Conservation (phyloP, 192 early-diverging fungal species). For the Coemansia sp. region DNA sequence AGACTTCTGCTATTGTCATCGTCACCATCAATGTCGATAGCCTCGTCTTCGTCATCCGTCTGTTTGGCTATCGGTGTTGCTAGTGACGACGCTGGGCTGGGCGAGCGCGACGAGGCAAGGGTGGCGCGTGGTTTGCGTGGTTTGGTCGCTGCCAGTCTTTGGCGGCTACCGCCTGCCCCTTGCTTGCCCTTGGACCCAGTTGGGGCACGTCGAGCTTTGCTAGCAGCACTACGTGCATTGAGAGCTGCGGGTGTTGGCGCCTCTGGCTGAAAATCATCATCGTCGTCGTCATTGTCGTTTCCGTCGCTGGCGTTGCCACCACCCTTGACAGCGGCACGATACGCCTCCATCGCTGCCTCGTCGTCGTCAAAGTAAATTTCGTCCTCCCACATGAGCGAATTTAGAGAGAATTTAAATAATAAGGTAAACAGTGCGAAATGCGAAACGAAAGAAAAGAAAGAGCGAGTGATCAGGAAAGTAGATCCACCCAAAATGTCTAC, state of each 20-base stretch:
- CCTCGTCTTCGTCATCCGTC: constrained; percentile 2
- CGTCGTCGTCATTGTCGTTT: constrained; percentile 21
- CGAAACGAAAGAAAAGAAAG: background rate
- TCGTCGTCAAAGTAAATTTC: constrained; percentile 52
- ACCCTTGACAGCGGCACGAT: constrained; percentile 25
- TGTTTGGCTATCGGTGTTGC: background rate
- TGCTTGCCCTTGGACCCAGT: background rate
- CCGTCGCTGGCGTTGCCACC: constrained; percentile 13
- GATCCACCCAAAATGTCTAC: constrained; percentile 1
- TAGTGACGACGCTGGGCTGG: constrained; percentile 17
- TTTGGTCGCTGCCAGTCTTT: constrained; percentile 11
- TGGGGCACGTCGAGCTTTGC: constrained; percentile 14
- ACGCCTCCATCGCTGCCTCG: constrained; percentile 53
- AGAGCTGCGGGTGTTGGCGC: background rate
- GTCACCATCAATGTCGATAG: constrained; percentile 33
- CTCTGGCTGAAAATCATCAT: constrained; percentile 49
- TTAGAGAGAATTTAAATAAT: background rate
- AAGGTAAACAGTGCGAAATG: background rate
- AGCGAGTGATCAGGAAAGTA: background rate
- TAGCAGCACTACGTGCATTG: constrained; percentile 9
- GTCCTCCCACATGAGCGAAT: constrained; percentile 46
- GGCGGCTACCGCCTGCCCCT: constrained; percentile 1
- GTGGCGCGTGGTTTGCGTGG: constrained; percentile 31
- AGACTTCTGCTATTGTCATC: background rate
- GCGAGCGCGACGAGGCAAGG: constrained; percentile 5